phyloP scores from a whole-genome alignment of 352 stramenopile species.

The Achlya hypogyna region DNA sequence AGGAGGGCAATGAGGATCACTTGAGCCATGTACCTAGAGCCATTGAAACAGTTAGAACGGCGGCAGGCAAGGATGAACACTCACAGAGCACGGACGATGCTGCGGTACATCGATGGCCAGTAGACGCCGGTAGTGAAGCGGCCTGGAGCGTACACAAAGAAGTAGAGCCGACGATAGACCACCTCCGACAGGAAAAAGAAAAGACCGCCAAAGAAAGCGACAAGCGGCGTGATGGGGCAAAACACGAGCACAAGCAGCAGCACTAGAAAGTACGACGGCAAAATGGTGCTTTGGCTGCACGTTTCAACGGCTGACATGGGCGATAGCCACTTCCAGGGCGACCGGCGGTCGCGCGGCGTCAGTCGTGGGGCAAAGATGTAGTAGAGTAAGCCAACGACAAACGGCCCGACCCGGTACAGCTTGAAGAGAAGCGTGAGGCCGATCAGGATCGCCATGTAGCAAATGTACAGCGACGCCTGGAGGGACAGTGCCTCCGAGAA shows the following conservation, averaged over 20 bases:
- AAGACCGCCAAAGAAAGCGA: constrained; percentile 60
- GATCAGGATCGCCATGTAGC: constrained; percentile 63
- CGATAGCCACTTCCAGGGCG: constrained; percentile 54
- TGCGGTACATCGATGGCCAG: constrained; percentile 74
- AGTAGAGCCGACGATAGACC: constrained; percentile 57
- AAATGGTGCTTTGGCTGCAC: constrained; percentile 40
- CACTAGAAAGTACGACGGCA: constrained; percentile 61
- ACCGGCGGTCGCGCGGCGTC: constrained; percentile 58
- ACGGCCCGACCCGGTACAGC: constrained; percentile 53
- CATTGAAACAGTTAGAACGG: neutral
- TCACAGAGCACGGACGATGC: constrained; percentile 53
- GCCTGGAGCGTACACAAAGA: constrained; percentile 64
- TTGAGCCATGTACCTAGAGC: constrained; percentile 47
- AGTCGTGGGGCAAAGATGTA: constrained; percentile 57
- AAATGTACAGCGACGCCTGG: constrained; percentile 75
- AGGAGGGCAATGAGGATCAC: constrained; percentile 64
- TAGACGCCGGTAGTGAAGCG: constrained; percentile 55
- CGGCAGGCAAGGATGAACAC: neutral
- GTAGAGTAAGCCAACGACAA: constrained; percentile 66
- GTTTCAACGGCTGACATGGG: constrained; percentile 45
- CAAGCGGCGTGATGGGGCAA: constrained; percentile 57
- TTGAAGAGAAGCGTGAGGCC: constrained; percentile 54
- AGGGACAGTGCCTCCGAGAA: constrained; percentile 53
- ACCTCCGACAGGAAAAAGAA: constrained; percentile 68
- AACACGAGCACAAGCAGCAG: constrained; percentile 75